Evolutionary conservation across 164 flowering plant genomes (phyloP).

Genomic region (Vitis amurensis): DNA sequence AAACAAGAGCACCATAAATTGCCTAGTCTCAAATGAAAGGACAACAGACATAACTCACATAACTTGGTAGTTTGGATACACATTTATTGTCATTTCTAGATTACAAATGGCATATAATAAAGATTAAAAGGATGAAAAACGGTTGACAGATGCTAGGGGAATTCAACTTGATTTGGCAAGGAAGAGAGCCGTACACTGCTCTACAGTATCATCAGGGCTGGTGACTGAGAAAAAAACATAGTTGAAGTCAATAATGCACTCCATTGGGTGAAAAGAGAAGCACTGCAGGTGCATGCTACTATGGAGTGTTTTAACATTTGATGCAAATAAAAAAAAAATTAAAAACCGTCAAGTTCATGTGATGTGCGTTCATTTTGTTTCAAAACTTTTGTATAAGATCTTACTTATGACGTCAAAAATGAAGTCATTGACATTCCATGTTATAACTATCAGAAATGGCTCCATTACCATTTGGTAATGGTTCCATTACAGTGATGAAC

Average conservation of each 20-base stretch:
- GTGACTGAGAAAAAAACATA: slow-evolving; percentile 51
- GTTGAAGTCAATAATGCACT: not conserved
- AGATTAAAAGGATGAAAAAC: not conserved
- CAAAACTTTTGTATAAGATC: too few species aligned
- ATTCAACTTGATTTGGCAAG: slow-evolving; percentile 31
- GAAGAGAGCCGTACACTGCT: slow-evolving; percentile 72
- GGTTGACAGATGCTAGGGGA: not conserved
- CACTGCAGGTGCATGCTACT: not conserved
- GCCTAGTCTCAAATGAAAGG: too few species aligned
- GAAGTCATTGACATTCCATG: too few species aligned
- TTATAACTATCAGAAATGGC: too few species aligned
- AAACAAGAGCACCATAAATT: too few species aligned
- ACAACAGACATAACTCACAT: too few species aligned
- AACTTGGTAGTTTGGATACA: not conserved
- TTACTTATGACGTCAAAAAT: too few species aligned
- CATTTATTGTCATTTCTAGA: not conserved
- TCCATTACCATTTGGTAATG: too few species aligned
- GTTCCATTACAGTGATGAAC: too few species aligned
- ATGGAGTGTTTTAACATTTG: not conserved
- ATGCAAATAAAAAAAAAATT: not conserved
- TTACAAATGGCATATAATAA: slow-evolving; percentile 4
- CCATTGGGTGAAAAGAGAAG: not conserved
- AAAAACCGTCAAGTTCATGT: too few species aligned
- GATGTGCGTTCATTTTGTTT: too few species aligned
- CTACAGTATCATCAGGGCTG: slow-evolving; percentile 78